Evolutionary conservation across 177 flowering plant genomes (phyloP), one percentile per base, ranked within the genome.

Genomic region (Vitis hybrid): DNA sequence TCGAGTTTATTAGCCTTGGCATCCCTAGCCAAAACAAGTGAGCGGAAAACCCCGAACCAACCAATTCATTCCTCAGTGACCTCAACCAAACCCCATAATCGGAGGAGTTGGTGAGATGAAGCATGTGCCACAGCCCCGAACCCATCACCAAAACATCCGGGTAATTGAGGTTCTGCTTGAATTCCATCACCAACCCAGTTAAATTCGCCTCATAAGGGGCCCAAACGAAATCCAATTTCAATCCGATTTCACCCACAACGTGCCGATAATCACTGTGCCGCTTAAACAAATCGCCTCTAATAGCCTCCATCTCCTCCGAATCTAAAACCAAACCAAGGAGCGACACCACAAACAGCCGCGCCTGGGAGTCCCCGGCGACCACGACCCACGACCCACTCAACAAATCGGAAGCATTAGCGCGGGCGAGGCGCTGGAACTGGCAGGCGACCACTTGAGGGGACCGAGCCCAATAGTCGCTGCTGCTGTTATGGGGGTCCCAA

Each of bases 91-190:
- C 65, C 14, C 89, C 91, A 79, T 84, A 96, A 60, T 92, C 87
- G 1, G 88, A 79, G 2, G 85, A 83, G 77, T 91, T 81, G 0
- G 78, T 81, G 21, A 87, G 67, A 58, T 87, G 97, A 57, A 96
- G 85, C 98, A 96, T 93, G 74, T 96, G 91, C 97, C 98, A 96
- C 48, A 96, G 68, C 14, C 97, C 98, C 0, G 94, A 82, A 15
- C 97, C 98, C 89, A 96, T 86, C 8, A 96, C 85, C 74, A 93
- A 62, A 58, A 96, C 93, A 86, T 92, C 97, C 1, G 99, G 99
- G 62, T 79, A 85, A 55, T 26, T 75, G 49, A 75, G 75, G 4
- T 80, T 76, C 4, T 11, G 68, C 76, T 79, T 80, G 40, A 80
- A 87, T 15, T 63, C 75, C 58, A 52, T 19, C 56, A 85, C 45